Evolutionary conservation across 192 early-diverging fungal species (phyloP), one percentile per base, ranked within the genome.

Genomic region (Phlyctochytrium planicorne): DNA sequence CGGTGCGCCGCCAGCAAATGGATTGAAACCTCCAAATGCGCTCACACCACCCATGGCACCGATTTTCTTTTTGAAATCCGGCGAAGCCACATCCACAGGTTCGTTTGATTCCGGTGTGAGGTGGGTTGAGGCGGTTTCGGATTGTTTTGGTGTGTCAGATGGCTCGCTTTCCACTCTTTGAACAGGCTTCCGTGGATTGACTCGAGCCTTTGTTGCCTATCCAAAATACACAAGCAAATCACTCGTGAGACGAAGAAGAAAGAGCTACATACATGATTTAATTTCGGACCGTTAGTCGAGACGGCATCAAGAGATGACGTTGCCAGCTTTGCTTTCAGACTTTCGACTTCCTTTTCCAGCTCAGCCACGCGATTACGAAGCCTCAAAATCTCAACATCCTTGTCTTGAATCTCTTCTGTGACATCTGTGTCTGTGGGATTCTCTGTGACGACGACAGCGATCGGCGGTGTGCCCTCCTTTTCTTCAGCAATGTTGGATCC

Each of bases 1-100:
- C 1, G 62, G 61, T 0, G 69, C 53, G 30, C 62, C 69, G 52
- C 53, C 53, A 1, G 61, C 62, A 56, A 71, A 71, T 2, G 69
- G 69, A 30, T 71, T 71, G 69, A 71, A 71, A 3, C 68, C 68
- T 24, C 66, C 66, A 30, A 71, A 59, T 3, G 56, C 56, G 33
- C 59, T 61, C 1, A 71, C 69, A 25, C 69, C 69, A 16, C 69
- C 69, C 69, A 71, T 71, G 27, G 30, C 65, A 3, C 52, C 56
- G 35, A 65, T 65, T 30, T 71, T 71, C 55, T 71, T 64, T 36
- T 47, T 12, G 33, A 71, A 67, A 25, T 57, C 55, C 55, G 25
- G 10, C 10, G 20, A 47, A 47, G 40, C 10, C 40, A 20, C 40
- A 47, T 47, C 40, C 40, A 14, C 20, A 47, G 40, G 40, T 20